These are phyloP conservation scores for Capsella rubella DNA, from an alignment of 441 rosid species.

Conservation along the genomic window DNA sequence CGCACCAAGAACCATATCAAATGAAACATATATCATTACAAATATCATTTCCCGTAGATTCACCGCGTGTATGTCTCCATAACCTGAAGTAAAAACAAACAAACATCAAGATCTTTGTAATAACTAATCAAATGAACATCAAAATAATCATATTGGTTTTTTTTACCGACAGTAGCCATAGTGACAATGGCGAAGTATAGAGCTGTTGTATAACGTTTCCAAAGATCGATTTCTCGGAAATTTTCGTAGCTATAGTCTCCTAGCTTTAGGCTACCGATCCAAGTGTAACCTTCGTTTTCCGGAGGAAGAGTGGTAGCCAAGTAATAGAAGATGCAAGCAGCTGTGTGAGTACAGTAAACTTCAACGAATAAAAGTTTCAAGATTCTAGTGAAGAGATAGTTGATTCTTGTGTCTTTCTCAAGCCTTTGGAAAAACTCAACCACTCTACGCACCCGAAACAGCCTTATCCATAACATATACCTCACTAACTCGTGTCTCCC, in stretches of 20 bases:
- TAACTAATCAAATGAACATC: not conserved
- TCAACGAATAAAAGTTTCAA: constrained; percentile 84
- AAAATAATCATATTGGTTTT: not conserved
- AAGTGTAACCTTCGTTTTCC: constrained; percentile 81
- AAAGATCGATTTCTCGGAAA: constrained; percentile 84
- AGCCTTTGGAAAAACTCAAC: constrained; percentile 62
- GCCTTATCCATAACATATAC: constrained; percentile 86
- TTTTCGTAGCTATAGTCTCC: constrained; percentile 78
- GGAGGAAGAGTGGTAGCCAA: constrained; percentile 86
- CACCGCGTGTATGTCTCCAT: constrained; percentile 98
- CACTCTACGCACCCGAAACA: constrained; percentile 72
- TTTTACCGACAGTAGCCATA: constrained; percentile 95
- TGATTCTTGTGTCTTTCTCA: constrained; percentile 89
- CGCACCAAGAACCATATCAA: constrained; percentile 98
- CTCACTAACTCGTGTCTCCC: constrained; percentile 80
- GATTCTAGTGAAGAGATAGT: constrained; percentile 87
- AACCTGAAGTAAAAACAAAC: constrained; percentile 56
- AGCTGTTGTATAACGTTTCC: constrained; percentile 91
- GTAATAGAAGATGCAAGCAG: constrained; percentile 94
- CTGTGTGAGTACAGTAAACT: constrained; percentile 93
- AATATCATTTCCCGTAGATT: constrained; percentile 98
- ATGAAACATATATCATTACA: constrained; percentile 86
- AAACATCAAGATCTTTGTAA: constrained; percentile 6
- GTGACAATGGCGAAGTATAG: constrained; percentile 94
- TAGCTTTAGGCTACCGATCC: constrained; percentile 97